phyloP scores from a whole-genome alignment of 1,284 basidiomycete species.

The Naganishia sp. region DNA sequence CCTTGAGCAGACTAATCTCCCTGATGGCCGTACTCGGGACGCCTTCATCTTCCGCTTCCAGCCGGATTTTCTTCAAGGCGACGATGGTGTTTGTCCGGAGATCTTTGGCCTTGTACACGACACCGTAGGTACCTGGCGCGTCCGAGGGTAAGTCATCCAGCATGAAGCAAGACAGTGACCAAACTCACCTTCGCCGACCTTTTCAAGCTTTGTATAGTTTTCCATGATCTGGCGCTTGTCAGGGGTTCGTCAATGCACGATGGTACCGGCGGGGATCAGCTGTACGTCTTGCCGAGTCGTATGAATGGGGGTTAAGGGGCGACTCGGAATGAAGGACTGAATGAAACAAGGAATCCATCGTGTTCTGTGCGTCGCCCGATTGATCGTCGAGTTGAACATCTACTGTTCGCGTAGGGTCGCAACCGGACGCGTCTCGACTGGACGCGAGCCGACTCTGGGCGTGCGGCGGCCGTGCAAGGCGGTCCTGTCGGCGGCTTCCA shows the following conservation, averaged over 20 bases:
- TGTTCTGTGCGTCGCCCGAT: no score
- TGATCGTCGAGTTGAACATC: slow-evolving; percentile 4
- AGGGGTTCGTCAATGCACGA: neutral
- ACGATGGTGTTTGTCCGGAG: slow-evolving; percentile 74
- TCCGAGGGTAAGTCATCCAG: neutral
- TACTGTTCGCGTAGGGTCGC: neutral
- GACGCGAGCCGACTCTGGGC: slow-evolving; percentile 4
- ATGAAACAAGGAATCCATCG: no score
- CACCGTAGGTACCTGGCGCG: slow-evolving; percentile 89
- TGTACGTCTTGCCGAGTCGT: no score
- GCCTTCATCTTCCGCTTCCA: slow-evolving; percentile 92
- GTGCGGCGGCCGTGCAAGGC: neutral
- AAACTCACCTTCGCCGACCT: slow-evolving; percentile 63
- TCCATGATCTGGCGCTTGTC: slow-evolving; percentile 39
- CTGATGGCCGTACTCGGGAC: slow-evolving; percentile 96
- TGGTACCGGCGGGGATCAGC: neutral
- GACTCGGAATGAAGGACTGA: neutral
- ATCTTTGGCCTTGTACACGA: slow-evolving; percentile 92
- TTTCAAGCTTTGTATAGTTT: slow-evolving; percentile 71
- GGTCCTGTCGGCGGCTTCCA: neutral
- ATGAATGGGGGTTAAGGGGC: no score
- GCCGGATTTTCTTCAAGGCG: slow-evolving; percentile 95
- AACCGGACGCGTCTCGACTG: slow-evolving; percentile 1
- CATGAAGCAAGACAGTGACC: no score
- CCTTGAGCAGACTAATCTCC: slow-evolving; percentile 94